Percentiles rank a stretch among this genome's conserved stretches.
phyloP scores from a whole-genome alignment of 176 grass and related monocot genomes.

The Oryza glaberrima region DNA sequence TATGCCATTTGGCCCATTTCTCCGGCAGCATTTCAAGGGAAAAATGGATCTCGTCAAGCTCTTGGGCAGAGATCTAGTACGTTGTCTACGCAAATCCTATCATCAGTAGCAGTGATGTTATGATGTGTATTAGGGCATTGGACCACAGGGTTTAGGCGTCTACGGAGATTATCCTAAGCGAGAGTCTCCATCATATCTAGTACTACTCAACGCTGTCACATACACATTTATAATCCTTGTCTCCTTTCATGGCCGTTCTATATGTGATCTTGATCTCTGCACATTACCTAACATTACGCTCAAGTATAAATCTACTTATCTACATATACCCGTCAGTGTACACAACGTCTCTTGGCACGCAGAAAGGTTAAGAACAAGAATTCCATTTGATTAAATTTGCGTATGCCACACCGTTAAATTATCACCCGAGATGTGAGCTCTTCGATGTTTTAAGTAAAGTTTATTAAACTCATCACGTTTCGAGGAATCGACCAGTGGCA shows the following conservation, averaged over 20 bases:
- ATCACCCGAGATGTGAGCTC: no score
- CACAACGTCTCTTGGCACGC: neutral
- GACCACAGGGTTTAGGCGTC: constrained; percentile 7
- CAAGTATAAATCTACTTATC: no score
- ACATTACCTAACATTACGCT: neutral
- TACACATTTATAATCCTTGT: neutral
- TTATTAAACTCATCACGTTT: neutral
- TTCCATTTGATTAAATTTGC: neutral
- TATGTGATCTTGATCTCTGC: neutral
- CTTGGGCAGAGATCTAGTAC: neutral
- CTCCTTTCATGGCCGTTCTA: no score
- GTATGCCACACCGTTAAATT: neutral
- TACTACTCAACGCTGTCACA: no score
- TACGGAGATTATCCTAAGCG: neutral
- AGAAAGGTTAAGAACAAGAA: neutral
- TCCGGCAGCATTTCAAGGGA: neutral
- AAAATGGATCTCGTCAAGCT: neutral
- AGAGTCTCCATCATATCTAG: no score
- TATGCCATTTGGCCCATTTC: neutral
- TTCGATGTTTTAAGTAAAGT: no score
- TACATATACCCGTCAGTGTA: neutral
- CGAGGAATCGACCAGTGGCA: constrained; percentile 9
- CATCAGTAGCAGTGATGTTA: neutral
- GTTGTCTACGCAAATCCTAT: neutral
- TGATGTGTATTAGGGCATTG: neutral